Conservation (phyloP, 257 asterid species). For the Solanum okadae region DNA sequence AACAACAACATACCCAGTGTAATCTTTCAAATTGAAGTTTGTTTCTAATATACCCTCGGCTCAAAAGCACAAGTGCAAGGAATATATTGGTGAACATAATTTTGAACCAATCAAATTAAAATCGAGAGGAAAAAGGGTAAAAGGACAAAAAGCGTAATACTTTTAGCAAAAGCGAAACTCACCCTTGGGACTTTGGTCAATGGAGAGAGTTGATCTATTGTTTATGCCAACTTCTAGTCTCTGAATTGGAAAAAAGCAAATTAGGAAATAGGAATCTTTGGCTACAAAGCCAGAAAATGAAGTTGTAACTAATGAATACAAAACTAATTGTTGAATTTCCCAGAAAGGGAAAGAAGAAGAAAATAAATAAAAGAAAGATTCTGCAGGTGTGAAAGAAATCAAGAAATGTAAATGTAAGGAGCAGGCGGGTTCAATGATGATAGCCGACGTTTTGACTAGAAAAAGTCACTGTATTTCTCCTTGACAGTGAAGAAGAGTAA, state of each 20-base stretch:
- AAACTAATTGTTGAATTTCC: neutral
- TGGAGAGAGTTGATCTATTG: neutral
- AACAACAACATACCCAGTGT: no score
- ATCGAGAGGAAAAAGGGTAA: neutral
- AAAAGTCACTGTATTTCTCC: neutral
- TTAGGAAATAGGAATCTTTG: neutral
- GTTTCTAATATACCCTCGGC: neutral
- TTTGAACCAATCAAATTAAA: neutral
- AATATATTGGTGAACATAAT: neutral
- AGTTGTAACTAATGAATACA: neutral
- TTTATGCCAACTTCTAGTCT: neutral
- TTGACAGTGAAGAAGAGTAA: neutral
- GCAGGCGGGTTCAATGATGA: neutral
- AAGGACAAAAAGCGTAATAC: neutral
- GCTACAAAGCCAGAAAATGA: neutral
- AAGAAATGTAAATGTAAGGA: neutral
- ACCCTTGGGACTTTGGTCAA: neutral
- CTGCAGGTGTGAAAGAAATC: neutral
- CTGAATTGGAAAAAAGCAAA: neutral
- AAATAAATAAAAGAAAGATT: neutral
- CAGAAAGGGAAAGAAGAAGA: neutral
- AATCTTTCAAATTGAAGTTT: no score
- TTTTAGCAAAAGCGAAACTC: neutral
- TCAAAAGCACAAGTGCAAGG: neutral
- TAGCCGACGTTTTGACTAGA: neutral